phyloP scores from a whole-genome alignment of 2,329 filamentous ascomycete genomes.

The Lasiodiplodia citricola region DNA sequence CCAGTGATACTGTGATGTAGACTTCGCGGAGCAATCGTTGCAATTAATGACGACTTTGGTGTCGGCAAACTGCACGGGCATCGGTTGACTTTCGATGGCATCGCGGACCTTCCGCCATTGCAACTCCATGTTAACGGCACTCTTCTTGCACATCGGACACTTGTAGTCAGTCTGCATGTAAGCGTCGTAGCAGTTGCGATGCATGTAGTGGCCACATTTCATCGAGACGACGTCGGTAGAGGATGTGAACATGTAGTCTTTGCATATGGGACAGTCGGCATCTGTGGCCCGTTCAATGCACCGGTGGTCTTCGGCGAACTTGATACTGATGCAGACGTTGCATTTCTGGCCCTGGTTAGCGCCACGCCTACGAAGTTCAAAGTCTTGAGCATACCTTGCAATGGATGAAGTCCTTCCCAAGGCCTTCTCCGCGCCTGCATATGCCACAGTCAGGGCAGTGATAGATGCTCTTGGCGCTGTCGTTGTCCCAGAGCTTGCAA shows the following conservation, averaged over 20 bases:
- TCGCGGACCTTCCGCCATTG: conserved; percentile 91
- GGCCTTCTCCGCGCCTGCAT: conserved; percentile 84
- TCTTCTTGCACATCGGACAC: conserved; percentile 95
- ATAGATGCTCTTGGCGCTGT: conserved; percentile 88
- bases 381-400: conserved; percentile 72
- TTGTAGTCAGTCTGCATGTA: conserved; percentile 92
- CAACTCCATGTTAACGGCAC: conserved; percentile 95
- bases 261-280: conserved; percentile 95
- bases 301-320: conserved; percentile 81
- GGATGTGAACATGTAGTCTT: conserved; percentile 95
- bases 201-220: conserved; percentile 94
- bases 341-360: conserved; percentile 58
- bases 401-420: conserved; percentile 97
- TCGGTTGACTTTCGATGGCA: conserved; percentile 85
- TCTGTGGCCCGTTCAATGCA: conserved; percentile 95
- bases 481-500: conserved; percentile 97
- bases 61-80: conserved; percentile 82
- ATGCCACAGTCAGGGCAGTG: conserved; percentile 97
- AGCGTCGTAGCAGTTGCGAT: conserved; percentile 84
- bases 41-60: conserved; percentile 85
- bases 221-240: conserved; percentile 89
- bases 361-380: no score
- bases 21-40: conserved; percentile 92
- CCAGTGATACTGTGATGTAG: conserved; percentile 90
- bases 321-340: conserved; percentile 91